phyloP scores from a whole-genome alignment of 441 rosid genomes.

The Pelargonium fulgidum region DNA sequence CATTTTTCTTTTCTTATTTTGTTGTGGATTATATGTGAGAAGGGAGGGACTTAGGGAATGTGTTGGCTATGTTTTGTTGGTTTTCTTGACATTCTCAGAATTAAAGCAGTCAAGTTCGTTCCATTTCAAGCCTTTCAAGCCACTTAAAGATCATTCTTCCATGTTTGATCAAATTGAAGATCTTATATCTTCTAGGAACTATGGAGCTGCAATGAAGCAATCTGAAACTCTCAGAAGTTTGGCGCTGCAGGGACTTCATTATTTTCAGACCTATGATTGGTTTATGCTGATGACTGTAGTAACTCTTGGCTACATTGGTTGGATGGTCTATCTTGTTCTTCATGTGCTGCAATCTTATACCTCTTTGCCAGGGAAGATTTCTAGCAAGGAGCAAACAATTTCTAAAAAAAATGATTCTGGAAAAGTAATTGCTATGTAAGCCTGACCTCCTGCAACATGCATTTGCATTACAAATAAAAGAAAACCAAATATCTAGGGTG shows the following conservation, averaged over 20 bases:
- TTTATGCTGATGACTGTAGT: constrained; percentile 82
- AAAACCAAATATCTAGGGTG: background rate
- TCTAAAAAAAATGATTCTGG: constrained; percentile 41
- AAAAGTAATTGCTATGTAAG: constrained; percentile 66
- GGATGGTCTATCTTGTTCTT: constrained; percentile 80
- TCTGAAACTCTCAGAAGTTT: constrained; percentile 67
- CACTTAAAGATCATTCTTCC: constrained; percentile 47
- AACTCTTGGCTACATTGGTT: constrained; percentile 83
- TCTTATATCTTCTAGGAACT: constrained; percentile 45
- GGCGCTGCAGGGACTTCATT: constrained; percentile 82
- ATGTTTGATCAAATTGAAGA: constrained; percentile 55
- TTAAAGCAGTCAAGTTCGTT: constrained; percentile 66
- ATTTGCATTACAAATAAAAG: constrained; percentile 6
- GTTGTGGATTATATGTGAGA: constrained; percentile 9
- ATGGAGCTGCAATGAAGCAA: constrained; percentile 59
- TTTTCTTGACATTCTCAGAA: constrained; percentile 64
- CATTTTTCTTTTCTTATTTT: constrained; percentile 7
- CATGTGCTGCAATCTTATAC: constrained; percentile 85
- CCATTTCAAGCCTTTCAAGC: constrained; percentile 77
- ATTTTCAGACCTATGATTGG: constrained; percentile 97
- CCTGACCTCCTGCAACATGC: constrained; percentile 28
- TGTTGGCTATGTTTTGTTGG: constrained; percentile 15
- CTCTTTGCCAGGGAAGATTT: constrained; percentile 43
- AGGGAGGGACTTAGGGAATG: constrained; percentile 6
- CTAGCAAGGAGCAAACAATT: constrained; percentile 41